Evolutionary conservation across 257 asterid genomes (phyloP), one percentile per base, ranked within the genome.

Genomic region (Avicennia marina): DNA sequence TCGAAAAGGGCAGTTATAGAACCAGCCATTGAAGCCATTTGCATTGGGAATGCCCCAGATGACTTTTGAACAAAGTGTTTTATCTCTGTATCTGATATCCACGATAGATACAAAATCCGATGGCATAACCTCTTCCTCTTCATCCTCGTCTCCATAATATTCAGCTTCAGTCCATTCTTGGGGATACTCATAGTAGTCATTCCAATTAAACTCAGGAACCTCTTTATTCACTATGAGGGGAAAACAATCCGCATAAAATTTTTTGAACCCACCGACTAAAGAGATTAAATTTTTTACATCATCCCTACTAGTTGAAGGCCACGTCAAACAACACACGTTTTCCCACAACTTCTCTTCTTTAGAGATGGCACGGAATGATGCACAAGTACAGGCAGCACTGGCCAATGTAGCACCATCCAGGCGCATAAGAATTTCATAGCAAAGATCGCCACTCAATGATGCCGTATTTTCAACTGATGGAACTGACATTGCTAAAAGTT

Each of bases 381-480:
- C 86, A 72, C 97, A 89, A 33, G 95, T 69, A 61, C 97, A 89
- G 42, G 91, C 89, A 1, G 95, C 95, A 64, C 79, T 76, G 46
- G 97, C 97, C 67, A 89, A 75, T 44, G 91, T 86, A 17, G 93
- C 87, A 49, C 97, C 97, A 55, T 89, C 97, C 11, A 89, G 94
- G 56, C 95, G 97, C 65, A 76, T 77, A 24, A 89, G 85, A 57
- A 89, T 89, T 62, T 89, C 95, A 4, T 89, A 89, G 78, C 72
- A 86, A 18, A 83, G 68, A 71, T 89, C 97, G 16, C 82, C 83
- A 78, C 79, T 78, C 60, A 89, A 56, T 3, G 93, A 69, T 18
- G 85, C 62, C 80, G 75, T 74, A 64, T 62, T 76, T 71, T 74
- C 87, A 41, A 63, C 75, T 10, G 81, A 61, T 16, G 70, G 64